Evolutionary conservation across 371 early-diverging fungal genomes (phyloP), one percentile per base, ranked within the genome.

Genomic region (Apophysomyces elegans): DNA sequence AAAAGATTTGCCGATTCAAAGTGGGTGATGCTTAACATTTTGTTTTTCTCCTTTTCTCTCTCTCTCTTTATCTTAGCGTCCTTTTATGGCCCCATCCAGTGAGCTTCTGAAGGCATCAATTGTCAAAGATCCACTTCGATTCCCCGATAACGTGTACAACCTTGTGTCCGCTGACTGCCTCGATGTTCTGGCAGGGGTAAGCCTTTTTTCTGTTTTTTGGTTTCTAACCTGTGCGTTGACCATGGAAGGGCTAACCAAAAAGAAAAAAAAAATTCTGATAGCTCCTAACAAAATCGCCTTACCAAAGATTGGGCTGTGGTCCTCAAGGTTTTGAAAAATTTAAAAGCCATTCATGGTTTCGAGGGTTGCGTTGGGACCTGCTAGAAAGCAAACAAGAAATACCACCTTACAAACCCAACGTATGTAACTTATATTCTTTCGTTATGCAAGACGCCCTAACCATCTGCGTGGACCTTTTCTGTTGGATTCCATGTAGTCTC

Each of bases 61-160:
- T 26, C 32, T 26, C 2, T 26, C 2, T 26, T 26, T 26, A 26
- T 26, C 37, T 61, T 56, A 82, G 89, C 86, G 92, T 5, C 93
- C 93, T n/a, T 93, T 91, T 73, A 81, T 88, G 46, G 89, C 86
- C 8, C 88, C 88, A 68, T 88, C 87, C 9, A 91, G 89, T 67
- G 88, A 89, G 18, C 75, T 79, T 13, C 75, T 88, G 41, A 84
- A 84, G 1, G 69, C 78, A n/a, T 75, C 87, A 36, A 89, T 90
- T 45, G 59, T 79, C 35, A 63, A 80, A 16, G 85, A 85, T 21
- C 79, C 78, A 6, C 62, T 90, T 11, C 74, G 74, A 21, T 87
- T 85, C 45, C 89, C 90, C 5, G 77, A 76, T 9, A 82, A 83
- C 54, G 84, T 69, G 3, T 45, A 60, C 44, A 79, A 72, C 4